Evolutionary conservation across 805 yeast species (phyloP).

Genomic region (Monosporozyma unispora): DNA sequence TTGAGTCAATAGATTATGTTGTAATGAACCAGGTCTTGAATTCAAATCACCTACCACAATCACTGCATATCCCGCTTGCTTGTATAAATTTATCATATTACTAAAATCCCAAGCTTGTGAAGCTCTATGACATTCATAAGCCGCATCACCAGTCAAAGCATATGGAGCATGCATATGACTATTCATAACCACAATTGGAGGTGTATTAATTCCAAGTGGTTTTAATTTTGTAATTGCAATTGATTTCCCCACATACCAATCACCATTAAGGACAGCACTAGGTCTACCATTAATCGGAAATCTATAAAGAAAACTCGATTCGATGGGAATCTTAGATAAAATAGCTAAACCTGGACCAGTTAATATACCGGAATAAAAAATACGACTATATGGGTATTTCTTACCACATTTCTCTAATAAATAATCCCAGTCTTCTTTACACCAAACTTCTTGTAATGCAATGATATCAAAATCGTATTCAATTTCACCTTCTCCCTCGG

Average conservation of each 20-base stretch:
- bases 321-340: constrained; percentile 76
- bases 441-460: constrained; percentile 95
- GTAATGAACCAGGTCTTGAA: constrained; percentile 78
- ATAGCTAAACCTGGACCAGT: constrained; percentile 91
- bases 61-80: constrained; percentile 71
- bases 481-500: constrained; percentile 13
- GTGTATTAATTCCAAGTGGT: constrained; percentile 32
- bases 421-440: constrained; percentile 69
- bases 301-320: constrained; percentile 64
- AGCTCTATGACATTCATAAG: constrained; percentile 82
- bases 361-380: constrained; percentile 73
- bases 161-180: constrained; percentile 99
- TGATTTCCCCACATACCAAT: constrained; percentile 94
- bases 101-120: constrained; percentile 96
- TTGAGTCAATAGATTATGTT: constrained; percentile 60
- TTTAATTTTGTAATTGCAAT: constrained; percentile 63
- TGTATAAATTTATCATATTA: constrained; percentile 49
- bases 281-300: constrained; percentile 94
- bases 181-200: constrained; percentile 68
- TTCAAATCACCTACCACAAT: constrained; percentile 91
- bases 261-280: constrained; percentile 88
- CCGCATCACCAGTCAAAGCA: constrained; percentile 71
- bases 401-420: constrained; percentile 38
- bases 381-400: constrained; percentile 54
- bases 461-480: constrained; percentile 56